phyloP scores from a whole-genome alignment of 2,329 filamentous ascomycete species.

The Fusarium compactum region DNA sequence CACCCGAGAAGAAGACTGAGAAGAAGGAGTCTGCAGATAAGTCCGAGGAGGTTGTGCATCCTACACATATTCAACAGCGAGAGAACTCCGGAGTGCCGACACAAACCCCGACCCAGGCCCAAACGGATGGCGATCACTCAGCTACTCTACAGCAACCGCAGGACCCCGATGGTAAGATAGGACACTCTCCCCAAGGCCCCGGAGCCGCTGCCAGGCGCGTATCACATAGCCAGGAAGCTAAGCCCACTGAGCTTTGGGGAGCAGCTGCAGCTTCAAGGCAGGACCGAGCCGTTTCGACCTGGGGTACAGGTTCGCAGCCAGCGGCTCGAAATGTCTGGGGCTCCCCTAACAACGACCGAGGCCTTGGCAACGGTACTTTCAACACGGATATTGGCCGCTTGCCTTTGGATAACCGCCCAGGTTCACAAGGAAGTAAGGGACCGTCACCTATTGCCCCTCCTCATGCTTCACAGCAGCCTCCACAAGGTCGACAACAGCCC shows the following conservation, averaged over 20 bases:
- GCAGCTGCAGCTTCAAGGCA: conserved; percentile 54
- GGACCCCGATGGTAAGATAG: conserved; percentile 26
- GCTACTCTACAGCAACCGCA: conserved; percentile 18
- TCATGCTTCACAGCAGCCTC: conserved; percentile 39
- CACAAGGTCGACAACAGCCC: conserved; percentile 48
- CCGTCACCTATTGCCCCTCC: conserved; percentile 62
- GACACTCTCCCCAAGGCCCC: conserved; percentile 28
- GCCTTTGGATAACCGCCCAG: conserved; percentile 52
- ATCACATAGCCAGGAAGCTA: conserved; percentile 51
- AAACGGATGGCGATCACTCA: conserved; percentile 32
- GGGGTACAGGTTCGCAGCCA: conserved; percentile 61
- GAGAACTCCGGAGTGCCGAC: conserved; percentile 28
- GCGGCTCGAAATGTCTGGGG: conserved; percentile 77
- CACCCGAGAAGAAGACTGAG: conserved; percentile 69
- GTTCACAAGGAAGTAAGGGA: conserved; percentile 51
- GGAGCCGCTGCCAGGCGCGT: conserved; percentile 45
- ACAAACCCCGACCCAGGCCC: conserved; percentile 30
- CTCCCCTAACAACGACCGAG: conserved; percentile 76
- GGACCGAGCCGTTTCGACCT: conserved; percentile 62
- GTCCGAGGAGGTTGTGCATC: conserved; percentile 54
- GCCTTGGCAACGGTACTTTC: conserved; percentile 83
- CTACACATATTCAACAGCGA: conserved; percentile 54
- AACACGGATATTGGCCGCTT: conserved; percentile 69
- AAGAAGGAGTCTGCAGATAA: conserved; percentile 62
- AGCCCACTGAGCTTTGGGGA: conserved; percentile 55